Conservation (phyloP, 495 filamentous ascomycete genomes). For the Tetracladium marchalianum region DNA sequence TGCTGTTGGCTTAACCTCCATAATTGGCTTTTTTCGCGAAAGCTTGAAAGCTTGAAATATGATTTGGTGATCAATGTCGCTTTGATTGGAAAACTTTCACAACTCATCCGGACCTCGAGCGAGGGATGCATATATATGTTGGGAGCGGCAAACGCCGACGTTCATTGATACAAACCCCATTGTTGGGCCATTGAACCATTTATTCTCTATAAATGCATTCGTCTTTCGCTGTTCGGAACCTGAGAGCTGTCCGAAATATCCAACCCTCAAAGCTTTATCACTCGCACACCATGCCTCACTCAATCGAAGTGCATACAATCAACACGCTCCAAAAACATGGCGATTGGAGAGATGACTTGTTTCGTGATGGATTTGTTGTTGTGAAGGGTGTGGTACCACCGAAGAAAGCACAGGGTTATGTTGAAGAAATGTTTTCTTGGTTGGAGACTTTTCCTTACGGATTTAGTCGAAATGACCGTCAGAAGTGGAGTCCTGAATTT, state of each 20-base stretch:
- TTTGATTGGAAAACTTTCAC: too few species aligned
- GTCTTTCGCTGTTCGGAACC: neutral
- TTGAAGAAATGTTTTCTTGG: conserved; percentile 7
- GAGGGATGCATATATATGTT: too few species aligned
- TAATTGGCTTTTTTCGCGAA: too few species aligned
- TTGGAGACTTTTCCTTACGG: neutral
- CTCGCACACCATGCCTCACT: conserved; percentile 6
- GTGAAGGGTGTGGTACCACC: conserved; percentile 9
- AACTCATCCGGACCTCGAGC: too few species aligned
- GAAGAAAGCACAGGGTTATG: conserved; percentile 6
- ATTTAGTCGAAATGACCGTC: too few species aligned
- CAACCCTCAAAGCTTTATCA: neutral
- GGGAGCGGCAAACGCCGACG: too few species aligned
- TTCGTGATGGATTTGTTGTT: conserved; percentile 6
- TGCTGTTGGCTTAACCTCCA: too few species aligned
- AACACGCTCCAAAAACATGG: neutral
- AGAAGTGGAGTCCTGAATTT: too few species aligned
- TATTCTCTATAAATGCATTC: neutral
- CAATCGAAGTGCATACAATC: neutral
- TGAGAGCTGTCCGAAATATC: neutral
- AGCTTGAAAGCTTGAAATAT: too few species aligned
- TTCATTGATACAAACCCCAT: neutral
- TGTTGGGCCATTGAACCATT: neutral
- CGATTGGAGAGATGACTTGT: conserved; percentile 14
- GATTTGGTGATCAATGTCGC: too few species aligned